Evolutionary conservation across 1,284 basidiomycete genomes (phyloP).

Genomic region (Rhodotorula mucilaginosa): DNA sequence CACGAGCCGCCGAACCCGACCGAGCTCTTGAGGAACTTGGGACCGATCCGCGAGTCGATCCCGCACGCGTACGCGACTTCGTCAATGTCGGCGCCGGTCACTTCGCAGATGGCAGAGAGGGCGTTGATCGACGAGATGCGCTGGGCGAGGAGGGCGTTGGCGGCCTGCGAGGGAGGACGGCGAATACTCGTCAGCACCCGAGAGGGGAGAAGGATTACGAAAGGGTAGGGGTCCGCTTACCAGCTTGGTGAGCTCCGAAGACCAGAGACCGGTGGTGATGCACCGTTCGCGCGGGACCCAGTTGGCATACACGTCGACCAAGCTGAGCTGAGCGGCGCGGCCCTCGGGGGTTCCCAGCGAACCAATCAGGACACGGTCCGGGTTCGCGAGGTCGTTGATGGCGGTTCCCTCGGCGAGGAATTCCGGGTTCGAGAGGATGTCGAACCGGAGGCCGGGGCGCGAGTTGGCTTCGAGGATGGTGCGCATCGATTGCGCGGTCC

Average conservation of each 20-base stretch:
- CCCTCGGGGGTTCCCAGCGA: slow-evolving; percentile 86
- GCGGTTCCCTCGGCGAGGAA: slow-evolving; percentile 98
- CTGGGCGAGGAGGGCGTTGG: slow-evolving; percentile 93
- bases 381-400: slow-evolving; percentile 78
- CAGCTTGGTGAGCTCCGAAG: slow-evolving; percentile 95
- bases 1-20: slow-evolving; percentile 98
- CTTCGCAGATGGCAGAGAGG: slow-evolving; percentile 97
- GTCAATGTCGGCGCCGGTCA: slow-evolving; percentile 98
- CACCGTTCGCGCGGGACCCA: slow-evolving; percentile 87
- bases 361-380: slow-evolving; percentile 96
- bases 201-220: too few relatives aligned
- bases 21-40: slow-evolving; percentile 91
- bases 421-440: slow-evolving; percentile 99
- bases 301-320: slow-evolving; percentile 82
- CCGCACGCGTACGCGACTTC: slow-evolving; percentile 95
- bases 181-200: not conserved
- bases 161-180: slow-evolving; percentile 57
- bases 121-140: slow-evolving; percentile 98
- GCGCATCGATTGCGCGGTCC: slow-evolving; percentile 97
- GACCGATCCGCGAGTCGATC: slow-evolving; percentile 85
- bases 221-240: slow-evolving; percentile 33
- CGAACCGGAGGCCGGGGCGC: slow-evolving; percentile 82
- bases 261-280: slow-evolving; percentile 95
- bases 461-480: slow-evolving; percentile 98
- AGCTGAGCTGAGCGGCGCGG: slow-evolving; percentile 70